Evolutionary conservation across 208 protist species (phyloP).

Genomic region (Spongospora subterranea): DNA sequence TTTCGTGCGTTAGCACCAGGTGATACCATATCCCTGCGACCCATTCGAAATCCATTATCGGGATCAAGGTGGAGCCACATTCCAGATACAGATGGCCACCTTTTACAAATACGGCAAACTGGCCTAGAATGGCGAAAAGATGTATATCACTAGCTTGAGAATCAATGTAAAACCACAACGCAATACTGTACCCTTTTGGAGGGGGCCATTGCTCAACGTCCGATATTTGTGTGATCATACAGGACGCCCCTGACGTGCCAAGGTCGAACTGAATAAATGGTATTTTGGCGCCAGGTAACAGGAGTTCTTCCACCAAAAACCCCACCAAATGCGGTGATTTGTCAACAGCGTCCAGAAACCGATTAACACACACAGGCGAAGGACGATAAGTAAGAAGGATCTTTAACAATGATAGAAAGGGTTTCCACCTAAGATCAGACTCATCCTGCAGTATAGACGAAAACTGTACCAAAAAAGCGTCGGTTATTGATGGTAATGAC

Average conservation of each 20-base stretch:
- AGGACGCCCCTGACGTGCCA: not conserved
- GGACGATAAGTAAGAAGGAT: not conserved
- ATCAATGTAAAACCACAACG: conserved; percentile 26
- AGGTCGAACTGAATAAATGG: conserved; percentile 17
- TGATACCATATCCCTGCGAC: not conserved
- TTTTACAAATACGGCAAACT: not conserved
- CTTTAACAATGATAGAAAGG: not conserved
- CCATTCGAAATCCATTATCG: not conserved
- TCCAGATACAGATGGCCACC: not conserved
- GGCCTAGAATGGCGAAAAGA: not conserved
- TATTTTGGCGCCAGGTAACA: not conserved
- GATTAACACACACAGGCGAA: not conserved
- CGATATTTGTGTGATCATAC: not conserved
- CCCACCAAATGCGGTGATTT: not conserved
- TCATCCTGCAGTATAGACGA: not conserved
- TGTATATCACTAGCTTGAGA: conserved; percentile 1
- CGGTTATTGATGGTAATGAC: not conserved
- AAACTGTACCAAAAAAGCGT: not conserved
- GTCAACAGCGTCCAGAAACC: not conserved
- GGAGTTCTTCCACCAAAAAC: not conserved
- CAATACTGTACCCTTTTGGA: conserved; percentile 1
- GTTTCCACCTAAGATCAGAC: not conserved
- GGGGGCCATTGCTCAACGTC: not conserved
- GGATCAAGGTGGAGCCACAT: not conserved
- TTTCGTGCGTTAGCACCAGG: conserved; percentile 33